phyloP scores from a whole-genome alignment of 2,329 filamentous ascomycete species.

The Passalora sequoiae region DNA sequence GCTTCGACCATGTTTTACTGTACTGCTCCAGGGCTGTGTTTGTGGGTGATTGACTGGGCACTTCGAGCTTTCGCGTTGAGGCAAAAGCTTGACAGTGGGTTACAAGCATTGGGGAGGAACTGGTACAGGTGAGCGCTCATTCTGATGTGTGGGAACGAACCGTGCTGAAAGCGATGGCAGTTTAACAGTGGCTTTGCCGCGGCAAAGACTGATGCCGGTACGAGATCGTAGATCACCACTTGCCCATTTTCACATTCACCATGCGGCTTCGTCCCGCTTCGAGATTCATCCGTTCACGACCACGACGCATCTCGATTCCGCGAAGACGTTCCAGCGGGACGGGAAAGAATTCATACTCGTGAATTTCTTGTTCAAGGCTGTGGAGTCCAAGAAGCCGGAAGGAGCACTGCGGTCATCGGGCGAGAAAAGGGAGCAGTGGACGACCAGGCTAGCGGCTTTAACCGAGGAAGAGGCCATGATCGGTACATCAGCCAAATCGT shows the following conservation, averaged over 20 bases:
- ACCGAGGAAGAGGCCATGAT: too few species aligned
- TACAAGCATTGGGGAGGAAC: slow-evolving; percentile 10
- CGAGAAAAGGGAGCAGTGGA: too few species aligned
- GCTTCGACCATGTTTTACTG: slow-evolving; percentile 20
- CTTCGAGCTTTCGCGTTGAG: slow-evolving; percentile 11
- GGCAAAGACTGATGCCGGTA: slow-evolving; percentile 12
- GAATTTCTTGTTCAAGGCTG: too few species aligned
- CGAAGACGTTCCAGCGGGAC: too few species aligned
- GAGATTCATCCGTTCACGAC: slow-evolving; percentile 17
- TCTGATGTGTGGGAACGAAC: neutral
- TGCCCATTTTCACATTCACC: slow-evolving; percentile 16
- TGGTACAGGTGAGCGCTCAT: slow-evolving; percentile 11
- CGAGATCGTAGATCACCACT: slow-evolving; percentile 14
- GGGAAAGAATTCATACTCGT: too few species aligned
- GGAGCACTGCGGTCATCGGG: too few species aligned
- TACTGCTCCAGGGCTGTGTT: slow-evolving; percentile 13
- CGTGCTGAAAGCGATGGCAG: slow-evolving; percentile 5
- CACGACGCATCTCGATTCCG: slow-evolving; percentile 11
- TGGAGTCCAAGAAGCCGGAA: too few species aligned
- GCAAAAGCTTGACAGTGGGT: slow-evolving; percentile 7
- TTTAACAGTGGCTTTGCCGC: slow-evolving; percentile 12
- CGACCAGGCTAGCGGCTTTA: too few species aligned
- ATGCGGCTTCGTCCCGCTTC: slow-evolving; percentile 6
- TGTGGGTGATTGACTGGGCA: slow-evolving; percentile 18
- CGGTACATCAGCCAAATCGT: too few species aligned